Base-by-base conservation (phyloP, 2,329 filamentous ascomycete genomes). In the Colletotrichum musicola region DNA sequence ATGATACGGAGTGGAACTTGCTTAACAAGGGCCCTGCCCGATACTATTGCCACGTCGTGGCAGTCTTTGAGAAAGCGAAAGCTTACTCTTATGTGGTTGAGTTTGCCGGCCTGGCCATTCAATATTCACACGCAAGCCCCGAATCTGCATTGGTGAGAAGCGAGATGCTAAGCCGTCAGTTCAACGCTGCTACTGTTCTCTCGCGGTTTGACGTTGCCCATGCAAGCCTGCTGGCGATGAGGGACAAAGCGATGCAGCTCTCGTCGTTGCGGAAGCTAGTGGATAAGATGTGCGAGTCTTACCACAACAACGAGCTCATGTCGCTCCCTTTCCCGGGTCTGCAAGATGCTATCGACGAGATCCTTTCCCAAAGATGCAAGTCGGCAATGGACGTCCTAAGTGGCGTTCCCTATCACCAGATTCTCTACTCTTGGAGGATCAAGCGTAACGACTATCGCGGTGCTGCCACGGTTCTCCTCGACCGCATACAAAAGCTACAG, bases 341-440 rank as follows among this genome's bases (percentile, higher is more conserved):
- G 53, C 89, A 92, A 73, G 89, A 91, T 62, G 88, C 91, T 25
- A 92, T 98, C 18, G 95, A 99, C 76, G 88, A 90, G 5, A 90
- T 94, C 44, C 87, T 99, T 12, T 83, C 88, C 6, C 88, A 90
- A 42, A 89, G 93, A 74, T 94, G 93, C 77, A 88, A 88, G 71
- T 87, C 88, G 64, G 89, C 91, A 42, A 83, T 89, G 50, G 92
- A 93, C 64, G 87, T 93, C 44, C 84, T 83, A 64, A 83, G 81
- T 46, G 89, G 88, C 10, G 87, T 90, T 0, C 92, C 93, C 4
- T 97, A 95, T 76, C 93, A 96, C 76, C 93, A 95, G 74, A 92
- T 98, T 64, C 88, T 98, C 55, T 97, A 98, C 78, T 91, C 95
- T 3, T 98, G 95, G 89, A 90, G 96, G 59, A 91, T 97, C 72